Evolutionary conservation across 1,284 basidiomycete species (phyloP).

Genomic region (Leccinum holopus): DNA sequence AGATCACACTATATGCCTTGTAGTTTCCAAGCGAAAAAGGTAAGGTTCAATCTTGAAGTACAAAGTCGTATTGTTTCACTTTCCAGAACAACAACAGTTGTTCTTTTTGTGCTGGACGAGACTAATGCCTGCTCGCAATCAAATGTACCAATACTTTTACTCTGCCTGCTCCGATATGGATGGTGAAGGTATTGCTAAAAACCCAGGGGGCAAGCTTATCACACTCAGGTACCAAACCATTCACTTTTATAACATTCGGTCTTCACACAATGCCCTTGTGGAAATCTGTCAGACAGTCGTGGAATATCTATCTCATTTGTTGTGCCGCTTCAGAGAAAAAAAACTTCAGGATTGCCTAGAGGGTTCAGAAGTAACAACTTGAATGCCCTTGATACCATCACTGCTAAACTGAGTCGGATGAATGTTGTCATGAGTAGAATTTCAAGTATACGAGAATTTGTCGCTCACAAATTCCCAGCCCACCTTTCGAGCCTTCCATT

Average conservation of each 20-base stretch:
- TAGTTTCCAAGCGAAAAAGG: background rate
- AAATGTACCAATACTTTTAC: background rate
- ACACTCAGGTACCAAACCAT: background rate
- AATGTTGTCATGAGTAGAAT: background rate
- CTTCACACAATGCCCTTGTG: background rate
- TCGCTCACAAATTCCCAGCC: background rate
- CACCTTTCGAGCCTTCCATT: background rate
- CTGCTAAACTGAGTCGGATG: background rate
- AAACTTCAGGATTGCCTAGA: background rate
- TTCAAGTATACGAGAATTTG: background rate
- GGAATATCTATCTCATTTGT: background rate
- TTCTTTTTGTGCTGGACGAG: background rate
- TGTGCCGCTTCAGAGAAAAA: background rate
- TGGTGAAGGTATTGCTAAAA: background rate
- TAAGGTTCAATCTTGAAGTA: background rate
- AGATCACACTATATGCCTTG: background rate
- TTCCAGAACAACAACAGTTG: background rate
- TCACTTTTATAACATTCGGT: background rate
- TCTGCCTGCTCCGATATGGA: background rate
- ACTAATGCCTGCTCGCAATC: background rate
- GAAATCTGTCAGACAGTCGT: background rate
- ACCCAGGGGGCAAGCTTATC: background rate
- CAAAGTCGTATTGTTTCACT: background rate
- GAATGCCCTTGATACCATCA: background rate
- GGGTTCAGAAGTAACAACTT: background rate